Conservation (phyloP, 163 green algal species). For the Scenedesmus sp. region DNA sequence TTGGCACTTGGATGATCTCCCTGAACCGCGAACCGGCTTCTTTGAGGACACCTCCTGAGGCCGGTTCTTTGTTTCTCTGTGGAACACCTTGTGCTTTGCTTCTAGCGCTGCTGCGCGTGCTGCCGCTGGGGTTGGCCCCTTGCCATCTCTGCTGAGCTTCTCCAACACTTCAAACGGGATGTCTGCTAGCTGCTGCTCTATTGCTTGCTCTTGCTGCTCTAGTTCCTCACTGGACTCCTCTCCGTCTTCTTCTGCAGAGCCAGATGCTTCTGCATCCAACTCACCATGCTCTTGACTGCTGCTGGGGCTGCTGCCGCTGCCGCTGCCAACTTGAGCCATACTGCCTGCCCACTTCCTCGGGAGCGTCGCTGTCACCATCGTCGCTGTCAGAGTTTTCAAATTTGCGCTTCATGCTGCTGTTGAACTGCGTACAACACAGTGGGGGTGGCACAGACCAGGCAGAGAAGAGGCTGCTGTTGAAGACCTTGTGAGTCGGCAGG, state of each 20-base stretch:
- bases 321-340: not conserved
- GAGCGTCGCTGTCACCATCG: constrained; percentile 16
- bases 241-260: constrained; percentile 13
- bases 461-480: not conserved
- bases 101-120: constrained; percentile 49
- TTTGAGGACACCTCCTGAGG: constrained; percentile 82
- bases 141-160: constrained; percentile 47
- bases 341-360: constrained; percentile 24
- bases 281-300: constrained; percentile 1
- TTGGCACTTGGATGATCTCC: constrained; percentile 74
- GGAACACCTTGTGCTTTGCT: constrained; percentile 57
- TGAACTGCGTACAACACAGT: not conserved
- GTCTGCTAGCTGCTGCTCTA: constrained; percentile 62
- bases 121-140: constrained; percentile 35
- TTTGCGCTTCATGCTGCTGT: not conserved
- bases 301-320: constrained; percentile 8
- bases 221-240: constrained; percentile 16
- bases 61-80: constrained; percentile 81
- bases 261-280: constrained; percentile 1
- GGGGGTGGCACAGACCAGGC: not conserved
- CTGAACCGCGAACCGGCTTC: constrained; percentile 81
- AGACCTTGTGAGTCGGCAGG: not conserved
- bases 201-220: constrained; percentile 38
- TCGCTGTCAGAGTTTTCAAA: constrained; percentile 14
- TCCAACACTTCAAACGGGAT: constrained; percentile 68